Conservation (phyloP, 2,329 filamentous ascomycete species). For the Stemphylium beticola region DNA sequence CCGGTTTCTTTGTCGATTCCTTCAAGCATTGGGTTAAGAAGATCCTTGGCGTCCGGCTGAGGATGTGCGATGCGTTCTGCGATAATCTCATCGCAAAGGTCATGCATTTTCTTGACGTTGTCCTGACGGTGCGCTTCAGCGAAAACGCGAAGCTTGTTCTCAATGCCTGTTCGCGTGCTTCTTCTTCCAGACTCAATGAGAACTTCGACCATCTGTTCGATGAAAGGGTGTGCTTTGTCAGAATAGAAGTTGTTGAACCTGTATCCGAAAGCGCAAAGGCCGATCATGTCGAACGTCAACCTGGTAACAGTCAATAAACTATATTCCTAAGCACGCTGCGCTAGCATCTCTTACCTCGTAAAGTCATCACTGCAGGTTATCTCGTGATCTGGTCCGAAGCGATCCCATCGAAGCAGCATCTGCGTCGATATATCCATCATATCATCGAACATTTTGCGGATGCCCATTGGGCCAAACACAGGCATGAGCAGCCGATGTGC, state of each 20-base stretch:
- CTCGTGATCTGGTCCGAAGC: conserved; percentile 10
- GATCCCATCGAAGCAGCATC: conserved; percentile 13
- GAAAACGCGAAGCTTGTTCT: conserved; percentile 13
- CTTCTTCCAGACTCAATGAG: conserved; percentile 10
- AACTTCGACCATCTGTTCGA: conserved; percentile 11
- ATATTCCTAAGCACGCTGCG: too few relatives aligned
- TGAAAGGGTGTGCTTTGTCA: conserved; percentile 8
- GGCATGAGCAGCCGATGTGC: conserved; percentile 11
- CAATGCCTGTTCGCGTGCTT: conserved; percentile 1
- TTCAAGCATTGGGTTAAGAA: conserved; percentile 14
- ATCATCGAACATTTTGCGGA: conserved; percentile 10
- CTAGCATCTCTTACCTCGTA: not conserved
- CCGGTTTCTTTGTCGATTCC: conserved; percentile 10
- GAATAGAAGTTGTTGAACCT: conserved; percentile 15
- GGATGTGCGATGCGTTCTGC: conserved; percentile 9
- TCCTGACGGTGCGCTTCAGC: conserved; percentile 11
- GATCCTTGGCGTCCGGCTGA: conserved; percentile 5
- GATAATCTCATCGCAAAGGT: conserved; percentile 13
- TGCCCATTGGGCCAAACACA: conserved; percentile 12
- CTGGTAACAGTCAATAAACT: not conserved
- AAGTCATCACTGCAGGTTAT: conserved; percentile 12
- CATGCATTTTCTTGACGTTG: conserved; percentile 13
- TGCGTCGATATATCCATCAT: conserved; percentile 12
- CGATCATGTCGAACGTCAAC: conserved; percentile 12
- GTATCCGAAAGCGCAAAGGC: conserved; percentile 12